phyloP scores from a whole-genome alignment of 257 asterid genomes.

The Solanum ossicruentum region DNA sequence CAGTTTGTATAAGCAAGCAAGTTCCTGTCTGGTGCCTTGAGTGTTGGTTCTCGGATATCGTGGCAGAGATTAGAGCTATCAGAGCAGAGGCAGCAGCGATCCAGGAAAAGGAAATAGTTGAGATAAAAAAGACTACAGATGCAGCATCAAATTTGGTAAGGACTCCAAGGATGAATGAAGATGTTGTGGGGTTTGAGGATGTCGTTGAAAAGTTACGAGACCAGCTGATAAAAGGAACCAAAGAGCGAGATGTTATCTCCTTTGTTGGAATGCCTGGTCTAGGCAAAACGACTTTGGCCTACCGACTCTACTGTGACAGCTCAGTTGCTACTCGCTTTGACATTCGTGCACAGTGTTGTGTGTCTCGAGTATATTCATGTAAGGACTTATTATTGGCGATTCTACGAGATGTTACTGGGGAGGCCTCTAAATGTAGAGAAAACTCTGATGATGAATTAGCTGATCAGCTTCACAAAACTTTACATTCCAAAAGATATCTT shows the following conservation, averaged over 20 bases:
- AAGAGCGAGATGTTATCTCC: neutral
- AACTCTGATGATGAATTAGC: neutral
- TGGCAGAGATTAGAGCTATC: neutral
- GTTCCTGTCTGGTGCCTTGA: neutral
- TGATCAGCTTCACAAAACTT: neutral
- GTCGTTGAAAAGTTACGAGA: neutral
- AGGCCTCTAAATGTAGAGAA: neutral
- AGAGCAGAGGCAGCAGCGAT: neutral
- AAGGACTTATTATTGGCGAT: neutral
- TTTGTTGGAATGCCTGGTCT: slow-evolving; percentile 5
- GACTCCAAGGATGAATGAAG: neutral
- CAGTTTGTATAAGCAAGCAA: neutral
- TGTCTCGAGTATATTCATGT: neutral
- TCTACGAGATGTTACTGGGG: neutral
- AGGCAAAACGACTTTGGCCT: slow-evolving; percentile 1
- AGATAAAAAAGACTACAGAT: neutral
- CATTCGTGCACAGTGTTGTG: neutral
- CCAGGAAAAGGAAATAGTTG: neutral
- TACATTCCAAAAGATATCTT: neutral
- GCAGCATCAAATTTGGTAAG: neutral
- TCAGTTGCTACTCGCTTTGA: neutral
- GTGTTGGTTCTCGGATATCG: neutral
- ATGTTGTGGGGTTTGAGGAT: neutral
- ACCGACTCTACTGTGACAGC: neutral
- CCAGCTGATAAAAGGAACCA: neutral